Conservation (phyloP, 768 basidiomycete species). For the Mycena latifolia region DNA sequence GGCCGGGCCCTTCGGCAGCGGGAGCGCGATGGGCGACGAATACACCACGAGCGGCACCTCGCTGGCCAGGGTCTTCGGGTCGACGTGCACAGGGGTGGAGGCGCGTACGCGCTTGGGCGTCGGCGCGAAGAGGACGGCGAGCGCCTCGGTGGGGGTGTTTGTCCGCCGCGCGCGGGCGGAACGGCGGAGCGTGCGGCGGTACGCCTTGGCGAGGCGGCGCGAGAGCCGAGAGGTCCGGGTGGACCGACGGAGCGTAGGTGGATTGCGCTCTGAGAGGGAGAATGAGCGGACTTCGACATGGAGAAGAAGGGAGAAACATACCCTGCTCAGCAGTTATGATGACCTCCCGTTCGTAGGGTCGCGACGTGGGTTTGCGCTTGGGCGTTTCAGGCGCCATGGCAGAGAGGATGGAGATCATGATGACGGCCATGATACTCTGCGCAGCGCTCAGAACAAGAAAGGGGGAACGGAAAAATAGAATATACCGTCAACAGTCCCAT, state of each 20-base stretch:
- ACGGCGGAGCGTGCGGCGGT: constrained; percentile 22
- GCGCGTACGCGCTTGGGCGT: constrained; percentile 6
- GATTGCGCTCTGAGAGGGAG: background rate
- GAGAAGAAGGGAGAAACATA: background rate
- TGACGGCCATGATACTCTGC: constrained; percentile 14
- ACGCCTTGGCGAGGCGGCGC: constrained; percentile 1
- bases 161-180: constrained; percentile 1
- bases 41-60: constrained; percentile 11
- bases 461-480: background rate
- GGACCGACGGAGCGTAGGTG: background rate
- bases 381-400: background rate
- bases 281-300: background rate
- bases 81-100: constrained; percentile 1
- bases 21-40: constrained; percentile 17
- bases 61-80: constrained; percentile 13
- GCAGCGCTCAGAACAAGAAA: no score
- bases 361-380: background rate
- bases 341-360: constrained; percentile 15
- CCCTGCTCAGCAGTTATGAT: constrained; percentile 14
- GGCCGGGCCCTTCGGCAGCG: constrained; percentile 23
- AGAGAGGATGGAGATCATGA: constrained; percentile 9
- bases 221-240: background rate
- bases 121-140: constrained; percentile 13
- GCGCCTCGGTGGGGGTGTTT: background rate
- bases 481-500: constrained; percentile 15